These are phyloP conservation scores for Lophiostoma macrostomum DNA, from an alignment of 495 filamentous ascomycete genomes.

Conservation along the genomic window DNA sequence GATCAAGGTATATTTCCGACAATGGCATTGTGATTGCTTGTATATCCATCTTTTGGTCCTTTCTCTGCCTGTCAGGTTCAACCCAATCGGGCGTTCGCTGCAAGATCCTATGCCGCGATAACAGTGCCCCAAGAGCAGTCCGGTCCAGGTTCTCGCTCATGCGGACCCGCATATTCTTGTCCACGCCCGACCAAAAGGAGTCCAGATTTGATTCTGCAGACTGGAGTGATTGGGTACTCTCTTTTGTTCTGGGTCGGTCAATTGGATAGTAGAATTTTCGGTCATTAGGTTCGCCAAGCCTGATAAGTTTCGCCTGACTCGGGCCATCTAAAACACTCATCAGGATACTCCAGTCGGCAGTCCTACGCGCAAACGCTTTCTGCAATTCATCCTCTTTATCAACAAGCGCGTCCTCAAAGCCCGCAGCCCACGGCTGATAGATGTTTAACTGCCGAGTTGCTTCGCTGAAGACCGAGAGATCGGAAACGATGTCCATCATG, in stretches of 20 bases:
- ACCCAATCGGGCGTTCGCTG: slow-evolving; percentile 53
- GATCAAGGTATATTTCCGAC: slow-evolving; percentile 32
- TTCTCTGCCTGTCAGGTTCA: slow-evolving; percentile 35
- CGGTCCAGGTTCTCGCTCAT: background rate
- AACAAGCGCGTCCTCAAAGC: slow-evolving; percentile 35
- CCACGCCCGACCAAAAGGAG: slow-evolving; percentile 45
- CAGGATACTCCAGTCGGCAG: slow-evolving; percentile 5
- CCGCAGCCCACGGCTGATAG: slow-evolving; percentile 50
- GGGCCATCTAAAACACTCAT: slow-evolving; percentile 5
- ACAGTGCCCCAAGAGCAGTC: slow-evolving; percentile 22
- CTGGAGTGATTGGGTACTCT: slow-evolving; percentile 45
- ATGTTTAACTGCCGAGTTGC: slow-evolving; percentile 45
- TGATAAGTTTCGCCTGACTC: background rate
- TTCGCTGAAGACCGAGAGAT: slow-evolving; percentile 46
- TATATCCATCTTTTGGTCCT: background rate
- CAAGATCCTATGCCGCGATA: slow-evolving; percentile 37
- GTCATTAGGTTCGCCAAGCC: slow-evolving; percentile 37
- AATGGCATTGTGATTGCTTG: slow-evolving; percentile 9
- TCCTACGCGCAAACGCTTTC: slow-evolving; percentile 31
- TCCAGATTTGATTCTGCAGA: slow-evolving; percentile 50
- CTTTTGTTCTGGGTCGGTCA: slow-evolving; percentile 47
- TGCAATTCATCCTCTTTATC: slow-evolving; percentile 35
- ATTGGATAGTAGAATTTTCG: slow-evolving; percentile 49
- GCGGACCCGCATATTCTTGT: slow-evolving; percentile 11
- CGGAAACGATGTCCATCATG: slow-evolving; percentile 41